phyloP scores from a whole-genome alignment of 1,284 basidiomycete species.

The Cutaneotrichosporon mucoides region DNA sequence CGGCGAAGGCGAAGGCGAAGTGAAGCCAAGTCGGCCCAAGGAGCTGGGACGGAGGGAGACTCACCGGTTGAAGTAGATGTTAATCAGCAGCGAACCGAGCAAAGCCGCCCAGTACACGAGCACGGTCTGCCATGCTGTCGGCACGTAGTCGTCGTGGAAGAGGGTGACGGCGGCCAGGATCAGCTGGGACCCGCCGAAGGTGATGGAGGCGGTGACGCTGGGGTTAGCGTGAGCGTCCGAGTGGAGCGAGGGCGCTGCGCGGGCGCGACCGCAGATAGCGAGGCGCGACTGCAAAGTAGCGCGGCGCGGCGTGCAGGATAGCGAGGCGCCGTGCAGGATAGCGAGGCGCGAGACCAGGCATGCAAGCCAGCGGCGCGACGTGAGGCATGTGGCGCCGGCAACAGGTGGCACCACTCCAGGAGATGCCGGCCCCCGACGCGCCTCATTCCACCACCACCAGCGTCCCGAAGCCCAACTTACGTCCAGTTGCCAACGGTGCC shows the following conservation, averaged over 20 bases:
- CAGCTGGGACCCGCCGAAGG: slow-evolving; percentile 52
- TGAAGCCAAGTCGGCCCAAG: neutral
- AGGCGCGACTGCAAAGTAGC: too few species aligned
- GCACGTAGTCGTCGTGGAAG: slow-evolving; percentile 48
- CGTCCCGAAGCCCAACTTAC: too few species aligned
- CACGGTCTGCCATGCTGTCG: slow-evolving; percentile 49
- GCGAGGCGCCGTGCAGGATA: neutral
- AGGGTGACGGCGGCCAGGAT: slow-evolving; percentile 52
- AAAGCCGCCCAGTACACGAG: slow-evolving; percentile 51
- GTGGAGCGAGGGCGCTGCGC: too few species aligned
- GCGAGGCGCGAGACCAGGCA: too few species aligned
- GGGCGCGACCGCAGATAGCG: too few species aligned
- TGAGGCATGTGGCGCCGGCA: neutral
- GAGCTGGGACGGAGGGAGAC: slow-evolving; percentile 25
- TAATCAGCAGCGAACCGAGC: slow-evolving; percentile 46
- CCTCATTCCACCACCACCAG: too few species aligned
- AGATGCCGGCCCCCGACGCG: too few species aligned
- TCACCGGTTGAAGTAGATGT: slow-evolving; percentile 39
- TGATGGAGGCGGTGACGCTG: slow-evolving; percentile 52
- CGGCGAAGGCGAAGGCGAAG: too few species aligned
- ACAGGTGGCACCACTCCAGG: neutral
- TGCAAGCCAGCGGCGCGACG: too few species aligned
- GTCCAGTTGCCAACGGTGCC: slow-evolving; percentile 53
- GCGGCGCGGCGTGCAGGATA: too few species aligned
- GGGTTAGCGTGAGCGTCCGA: neutral